Percentiles rank a stretch among this genome's conserved stretches.
These are phyloP conservation scores for Wallacemonas sp. DNA, from an alignment of 208 protist species.

Conservation along the genomic window DNA sequence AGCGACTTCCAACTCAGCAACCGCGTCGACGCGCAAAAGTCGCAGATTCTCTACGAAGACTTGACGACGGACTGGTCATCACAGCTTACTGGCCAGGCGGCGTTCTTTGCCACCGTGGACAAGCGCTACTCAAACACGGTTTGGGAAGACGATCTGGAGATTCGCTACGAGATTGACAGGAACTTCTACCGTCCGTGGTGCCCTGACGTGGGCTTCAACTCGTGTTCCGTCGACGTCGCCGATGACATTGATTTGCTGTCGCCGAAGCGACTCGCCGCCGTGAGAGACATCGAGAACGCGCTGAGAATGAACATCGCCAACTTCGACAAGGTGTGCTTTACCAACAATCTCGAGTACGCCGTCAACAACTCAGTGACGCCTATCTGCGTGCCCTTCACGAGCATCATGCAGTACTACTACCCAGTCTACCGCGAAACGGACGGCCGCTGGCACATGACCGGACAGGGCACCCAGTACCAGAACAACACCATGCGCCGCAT, in stretches of 20 bases:
- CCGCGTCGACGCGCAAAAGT: slow-evolving; percentile 11
- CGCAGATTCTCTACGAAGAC: slow-evolving; percentile 11
- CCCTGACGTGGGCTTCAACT: not conserved
- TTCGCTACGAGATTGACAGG: slow-evolving; percentile 13
- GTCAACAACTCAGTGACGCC: slow-evolving; percentile 4
- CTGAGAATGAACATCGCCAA: not conserved
- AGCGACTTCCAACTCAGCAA: slow-evolving; percentile 39
- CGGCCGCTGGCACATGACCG: slow-evolving; percentile 28
- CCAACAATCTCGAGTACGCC: slow-evolving; percentile 35
- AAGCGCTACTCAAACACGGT: slow-evolving; percentile 7
- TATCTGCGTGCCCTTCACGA: slow-evolving; percentile 27
- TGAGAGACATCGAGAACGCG: not conserved
- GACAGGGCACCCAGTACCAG: slow-evolving; percentile 18
- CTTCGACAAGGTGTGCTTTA: slow-evolving; percentile 32
- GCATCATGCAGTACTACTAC: slow-evolving; percentile 41
- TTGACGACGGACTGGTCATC: slow-evolving; percentile 18
- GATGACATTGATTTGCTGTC: slow-evolving; percentile 2
- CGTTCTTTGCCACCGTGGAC: slow-evolving; percentile 6
- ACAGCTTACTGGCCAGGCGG: slow-evolving; percentile 7
- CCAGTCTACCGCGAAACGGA: slow-evolving; percentile 11
- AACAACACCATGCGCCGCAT: slow-evolving; percentile 24
- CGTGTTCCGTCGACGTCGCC: not conserved
- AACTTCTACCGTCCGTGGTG: not conserved
- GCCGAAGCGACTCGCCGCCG: not conserved
- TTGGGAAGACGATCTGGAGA: slow-evolving; percentile 26